phyloP scores from a whole-genome alignment of 1,284 basidiomycete genomes.

The Takashimella koratensis region DNA sequence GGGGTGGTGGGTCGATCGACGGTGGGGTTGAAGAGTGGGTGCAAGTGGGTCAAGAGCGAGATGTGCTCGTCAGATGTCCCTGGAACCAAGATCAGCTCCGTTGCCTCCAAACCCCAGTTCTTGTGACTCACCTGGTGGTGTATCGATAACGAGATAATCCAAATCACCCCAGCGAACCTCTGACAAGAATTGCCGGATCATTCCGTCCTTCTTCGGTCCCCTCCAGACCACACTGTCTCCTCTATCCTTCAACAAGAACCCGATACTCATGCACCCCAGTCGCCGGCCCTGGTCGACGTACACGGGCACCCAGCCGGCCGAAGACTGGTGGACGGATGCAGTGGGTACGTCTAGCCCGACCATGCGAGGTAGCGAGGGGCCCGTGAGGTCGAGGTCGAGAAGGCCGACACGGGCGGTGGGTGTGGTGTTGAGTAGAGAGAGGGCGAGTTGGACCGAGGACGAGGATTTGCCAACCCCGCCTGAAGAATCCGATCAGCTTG shows the following conservation, averaged over 20 bases:
- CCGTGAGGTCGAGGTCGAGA: constrained; percentile 94
- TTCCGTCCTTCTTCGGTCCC: constrained; percentile 99
- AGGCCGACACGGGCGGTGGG: constrained; percentile 71
- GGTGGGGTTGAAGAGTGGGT: constrained; percentile 69
- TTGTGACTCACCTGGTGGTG: constrained; percentile 75
- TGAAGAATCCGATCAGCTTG: constrained; percentile 7
- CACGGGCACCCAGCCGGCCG: constrained; percentile 96
- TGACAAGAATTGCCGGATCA: constrained; percentile 96
- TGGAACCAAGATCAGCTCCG: constrained; percentile 37
- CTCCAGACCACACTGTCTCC: constrained; percentile 96
- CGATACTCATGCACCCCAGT: constrained; percentile 93
- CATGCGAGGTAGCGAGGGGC: constrained; percentile 96
- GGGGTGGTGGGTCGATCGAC: constrained; percentile 50
- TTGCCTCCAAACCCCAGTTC: background rate
- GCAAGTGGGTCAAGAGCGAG: constrained; percentile 87
- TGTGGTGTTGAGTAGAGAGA: constrained; percentile 68
- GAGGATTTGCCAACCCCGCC: constrained; percentile 98
- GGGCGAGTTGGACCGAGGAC: constrained; percentile 85
- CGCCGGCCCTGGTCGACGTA: constrained; percentile 75
- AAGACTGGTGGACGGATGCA: constrained; percentile 75
- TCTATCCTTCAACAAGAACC: constrained; percentile 83
- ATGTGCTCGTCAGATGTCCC: constrained; percentile 99
- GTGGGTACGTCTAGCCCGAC: constrained; percentile 75
- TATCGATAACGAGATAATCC: constrained; percentile 96
- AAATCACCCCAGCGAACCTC: constrained; percentile 96